Evolutionary conservation across 228 moss, liverwort and hornwort species (phyloP).

Genomic region (Sphagnum fallax): DNA sequence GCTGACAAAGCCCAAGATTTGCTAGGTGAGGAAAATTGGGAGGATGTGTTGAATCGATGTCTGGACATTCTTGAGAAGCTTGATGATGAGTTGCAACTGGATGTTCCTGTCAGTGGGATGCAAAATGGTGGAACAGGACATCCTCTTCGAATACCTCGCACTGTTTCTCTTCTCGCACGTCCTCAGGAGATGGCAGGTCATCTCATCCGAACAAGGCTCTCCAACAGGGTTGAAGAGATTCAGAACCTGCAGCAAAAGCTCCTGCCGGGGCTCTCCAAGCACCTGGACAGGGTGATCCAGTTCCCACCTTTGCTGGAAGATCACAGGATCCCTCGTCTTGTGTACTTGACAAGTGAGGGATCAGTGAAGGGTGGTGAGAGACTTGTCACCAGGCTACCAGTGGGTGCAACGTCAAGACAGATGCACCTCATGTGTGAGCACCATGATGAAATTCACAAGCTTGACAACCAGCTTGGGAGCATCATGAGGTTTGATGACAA

Average conservation of each 20-base stretch:
- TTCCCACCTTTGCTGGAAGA: slow-evolving; percentile 39
- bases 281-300: slow-evolving; percentile 34
- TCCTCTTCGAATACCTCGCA: slow-evolving; percentile 33
- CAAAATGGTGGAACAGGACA: neutral
- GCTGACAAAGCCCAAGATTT: slow-evolving; percentile 32
- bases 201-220: slow-evolving; percentile 18
- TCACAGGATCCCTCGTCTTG: slow-evolving; percentile 34
- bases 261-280: slow-evolving; percentile 28
- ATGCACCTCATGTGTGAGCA: slow-evolving; percentile 63
- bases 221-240: slow-evolving; percentile 18
- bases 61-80: slow-evolving; percentile 39
- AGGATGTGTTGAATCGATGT: slow-evolving; percentile 38
- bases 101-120: neutral
- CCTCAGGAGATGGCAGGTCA: slow-evolving; percentile 43
- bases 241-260: slow-evolving; percentile 20
- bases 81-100: slow-evolving; percentile 29
- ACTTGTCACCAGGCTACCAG: slow-evolving; percentile 28
- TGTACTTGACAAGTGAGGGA: slow-evolving; percentile 46
- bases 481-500: slow-evolving; percentile 47
- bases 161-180: slow-evolving; percentile 43
- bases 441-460: slow-evolving; percentile 42
- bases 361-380: slow-evolving; percentile 41
- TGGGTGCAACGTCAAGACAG: slow-evolving; percentile 38
- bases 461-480: slow-evolving; percentile 44
- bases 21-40: slow-evolving; percentile 45